Conservation (phyloP, 2,329 filamentous ascomycete species). For the Bipolaris gigantea region DNA sequence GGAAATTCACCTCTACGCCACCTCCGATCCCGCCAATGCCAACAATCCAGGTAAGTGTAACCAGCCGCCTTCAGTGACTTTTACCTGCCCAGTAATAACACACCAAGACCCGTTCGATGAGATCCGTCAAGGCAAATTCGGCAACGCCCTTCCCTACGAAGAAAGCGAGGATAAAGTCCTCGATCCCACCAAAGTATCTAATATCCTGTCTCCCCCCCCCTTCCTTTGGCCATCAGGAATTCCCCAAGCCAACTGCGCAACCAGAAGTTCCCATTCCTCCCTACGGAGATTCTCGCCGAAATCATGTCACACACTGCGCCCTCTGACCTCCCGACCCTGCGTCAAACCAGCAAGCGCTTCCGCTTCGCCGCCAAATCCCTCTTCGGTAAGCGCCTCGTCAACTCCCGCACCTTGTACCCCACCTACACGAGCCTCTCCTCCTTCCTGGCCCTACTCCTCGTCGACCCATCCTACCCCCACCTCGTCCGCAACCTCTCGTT, state of each 20-base stretch:
- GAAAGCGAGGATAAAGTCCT: not conserved
- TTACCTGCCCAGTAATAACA: not conserved
- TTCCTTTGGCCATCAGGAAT: no score
- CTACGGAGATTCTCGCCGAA: not conserved
- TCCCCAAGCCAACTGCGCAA: no score
- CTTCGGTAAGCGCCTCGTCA: constrained; percentile 2
- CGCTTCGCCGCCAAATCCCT: not conserved
- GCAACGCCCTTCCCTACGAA: not conserved
- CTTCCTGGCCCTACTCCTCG: constrained; percentile 2
- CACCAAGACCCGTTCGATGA: not conserved
- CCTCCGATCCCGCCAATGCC: not conserved
- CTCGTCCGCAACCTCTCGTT: constrained; percentile 10
- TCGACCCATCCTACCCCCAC: not conserved
- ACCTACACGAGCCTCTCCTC: constrained; percentile 3
- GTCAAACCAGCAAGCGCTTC: not conserved
- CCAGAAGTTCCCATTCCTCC: not conserved
- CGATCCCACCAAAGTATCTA: not conserved
- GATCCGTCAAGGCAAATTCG: not conserved
- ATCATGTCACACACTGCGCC: not conserved
- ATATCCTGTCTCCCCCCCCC: not conserved
- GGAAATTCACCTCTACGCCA: not conserved
- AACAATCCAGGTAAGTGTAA: not conserved
- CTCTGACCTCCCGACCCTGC: not conserved
- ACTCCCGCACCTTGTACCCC: not conserved
- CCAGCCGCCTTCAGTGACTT: not conserved